These are phyloP conservation scores for Phytophthora cryptogea DNA, from an alignment of 352 stramenopile genomes.

Conservation along the genomic window DNA sequence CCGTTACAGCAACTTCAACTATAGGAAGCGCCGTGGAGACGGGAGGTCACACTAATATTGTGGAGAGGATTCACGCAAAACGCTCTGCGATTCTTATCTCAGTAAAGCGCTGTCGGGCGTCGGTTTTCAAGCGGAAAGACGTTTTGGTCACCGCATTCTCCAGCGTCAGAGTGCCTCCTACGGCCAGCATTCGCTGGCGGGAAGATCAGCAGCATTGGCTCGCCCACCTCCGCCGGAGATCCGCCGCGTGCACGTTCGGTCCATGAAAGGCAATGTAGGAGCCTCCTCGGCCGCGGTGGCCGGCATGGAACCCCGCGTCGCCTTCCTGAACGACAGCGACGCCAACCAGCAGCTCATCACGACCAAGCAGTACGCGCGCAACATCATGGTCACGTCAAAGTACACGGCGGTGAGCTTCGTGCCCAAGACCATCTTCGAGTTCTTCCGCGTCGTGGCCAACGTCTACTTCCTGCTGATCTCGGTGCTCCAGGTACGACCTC, in stretches of 20 bases:
- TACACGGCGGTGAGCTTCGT: constrained; percentile 93
- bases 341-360: constrained; percentile 63
- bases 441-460: constrained; percentile 94
- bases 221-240: constrained; percentile 6
- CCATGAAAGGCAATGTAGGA: constrained; percentile 23
- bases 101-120: constrained; percentile 1
- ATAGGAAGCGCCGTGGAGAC: background rate
- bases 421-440: constrained; percentile 93
- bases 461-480: constrained; percentile 96
- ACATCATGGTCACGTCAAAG: constrained; percentile 89
- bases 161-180: constrained; percentile 2
- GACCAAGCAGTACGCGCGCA: constrained; percentile 61
- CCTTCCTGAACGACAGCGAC: constrained; percentile 54
- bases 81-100: constrained; percentile 10
- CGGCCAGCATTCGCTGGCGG: background rate
- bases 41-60: constrained; percentile 10
- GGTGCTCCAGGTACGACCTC: constrained; percentile 73
- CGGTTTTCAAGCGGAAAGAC: constrained; percentile 21
- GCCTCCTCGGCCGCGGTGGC: constrained; percentile 22
- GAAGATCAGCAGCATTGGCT: constrained; percentile 25
- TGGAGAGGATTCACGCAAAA: background rate
- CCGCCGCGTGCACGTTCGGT: constrained; percentile 17
- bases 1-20: constrained; percentile 10
- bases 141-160: constrained; percentile 11
- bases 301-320: constrained; percentile 41